These are phyloP conservation scores for Microdochium paspali DNA, from an alignment of 2,329 filamentous ascomycete species.

Conservation along the genomic window DNA sequence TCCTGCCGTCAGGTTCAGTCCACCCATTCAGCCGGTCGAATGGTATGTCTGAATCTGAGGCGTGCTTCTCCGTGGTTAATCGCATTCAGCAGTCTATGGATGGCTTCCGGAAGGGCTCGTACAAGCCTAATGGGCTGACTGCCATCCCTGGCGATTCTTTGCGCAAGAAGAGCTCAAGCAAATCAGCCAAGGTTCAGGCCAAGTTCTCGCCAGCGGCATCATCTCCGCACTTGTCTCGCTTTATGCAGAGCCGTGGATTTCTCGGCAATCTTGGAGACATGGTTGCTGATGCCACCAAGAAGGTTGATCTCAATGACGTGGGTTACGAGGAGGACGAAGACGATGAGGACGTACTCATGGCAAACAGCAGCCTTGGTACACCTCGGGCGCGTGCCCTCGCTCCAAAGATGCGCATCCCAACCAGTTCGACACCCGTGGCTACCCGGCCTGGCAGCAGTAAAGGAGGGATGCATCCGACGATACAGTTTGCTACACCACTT, in stretches of 20 bases:
- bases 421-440: constrained; percentile 36
- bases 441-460: constrained; percentile 49
- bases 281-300: constrained; percentile 50
- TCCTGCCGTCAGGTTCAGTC: constrained; percentile 39
- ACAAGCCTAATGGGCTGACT: constrained; percentile 35
- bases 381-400: constrained; percentile 23
- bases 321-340: constrained; percentile 46
- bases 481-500: constrained; percentile 28
- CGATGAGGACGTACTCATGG: constrained; percentile 32
- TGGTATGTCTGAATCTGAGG: constrained; percentile 40
- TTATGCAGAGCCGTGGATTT: constrained; percentile 54
- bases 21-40: constrained; percentile 54
- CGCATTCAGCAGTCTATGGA: constrained; percentile 46
- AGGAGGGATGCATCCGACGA: constrained; percentile 28
- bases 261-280: constrained; percentile 47
- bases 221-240: constrained; percentile 57
- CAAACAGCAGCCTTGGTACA: constrained; percentile 28
- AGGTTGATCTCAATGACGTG: constrained; percentile 37
- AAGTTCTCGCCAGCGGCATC: constrained; percentile 45
- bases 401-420: constrained; percentile 45
- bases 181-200: constrained; percentile 15
- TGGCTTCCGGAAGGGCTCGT: constrained; percentile 35
- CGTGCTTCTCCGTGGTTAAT: constrained; percentile 36
- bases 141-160: constrained; percentile 27
- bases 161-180: constrained; percentile 7